Evolutionary conservation across 495 filamentous ascomycete genomes (phyloP).

Genomic region (Talaromyces stipitatus): DNA sequence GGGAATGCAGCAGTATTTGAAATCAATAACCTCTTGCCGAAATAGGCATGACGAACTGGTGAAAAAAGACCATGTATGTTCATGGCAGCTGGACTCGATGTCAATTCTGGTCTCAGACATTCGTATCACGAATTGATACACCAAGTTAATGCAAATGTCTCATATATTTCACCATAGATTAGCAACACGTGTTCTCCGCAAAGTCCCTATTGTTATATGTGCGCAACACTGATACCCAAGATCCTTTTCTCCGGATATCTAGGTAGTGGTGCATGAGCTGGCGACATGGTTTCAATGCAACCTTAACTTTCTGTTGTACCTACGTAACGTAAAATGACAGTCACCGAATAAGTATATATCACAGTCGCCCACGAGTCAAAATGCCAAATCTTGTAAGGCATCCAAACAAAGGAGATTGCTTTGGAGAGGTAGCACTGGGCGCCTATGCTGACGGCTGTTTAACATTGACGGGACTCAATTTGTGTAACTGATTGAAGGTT

Average conservation of each 20-base stretch:
- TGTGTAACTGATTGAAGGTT: background rate
- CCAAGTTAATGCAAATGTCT: background rate
- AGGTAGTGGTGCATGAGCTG: background rate
- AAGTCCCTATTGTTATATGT: background rate
- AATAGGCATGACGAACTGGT: background rate
- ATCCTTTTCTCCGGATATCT: background rate
- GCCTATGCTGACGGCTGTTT: conserved; percentile 1
- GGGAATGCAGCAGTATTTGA: background rate
- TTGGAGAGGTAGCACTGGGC: background rate
- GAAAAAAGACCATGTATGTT: background rate
- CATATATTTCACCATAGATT: background rate
- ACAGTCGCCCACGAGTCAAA: background rate
- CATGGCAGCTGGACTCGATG: background rate
- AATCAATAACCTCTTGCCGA: background rate
- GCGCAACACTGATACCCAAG: background rate
- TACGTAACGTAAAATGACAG: background rate
- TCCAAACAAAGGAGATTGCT: background rate
- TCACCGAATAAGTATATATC: background rate
- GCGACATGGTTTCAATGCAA: background rate
- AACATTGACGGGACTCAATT: background rate
- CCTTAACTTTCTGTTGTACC: background rate
- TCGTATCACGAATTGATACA: background rate
- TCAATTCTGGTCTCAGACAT: background rate
- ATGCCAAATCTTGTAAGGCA: background rate
- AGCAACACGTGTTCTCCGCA: background rate